Base-by-base conservation (phyloP, 1,139 yeast genomes). In the Blastobotrys arbuscula region DNA sequence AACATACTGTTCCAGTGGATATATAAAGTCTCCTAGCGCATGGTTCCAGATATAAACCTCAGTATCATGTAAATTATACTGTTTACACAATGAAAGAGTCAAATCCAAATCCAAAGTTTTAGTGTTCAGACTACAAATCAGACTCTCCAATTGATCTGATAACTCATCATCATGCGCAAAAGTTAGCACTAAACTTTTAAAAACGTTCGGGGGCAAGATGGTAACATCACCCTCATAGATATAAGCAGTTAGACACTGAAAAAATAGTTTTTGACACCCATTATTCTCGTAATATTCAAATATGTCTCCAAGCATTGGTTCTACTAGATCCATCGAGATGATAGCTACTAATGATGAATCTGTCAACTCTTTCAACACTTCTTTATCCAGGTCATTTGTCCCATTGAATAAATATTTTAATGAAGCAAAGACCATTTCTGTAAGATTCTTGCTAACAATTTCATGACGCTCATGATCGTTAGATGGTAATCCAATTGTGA, bases 101-200 rank as follows among this genome's bases (percentile, higher is more conserved):
- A 82, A 64, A 64, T 89, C 95, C 40, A 88, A 74, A 61, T 89
- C 96, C 50, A 89, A 71, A n/a, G 79, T 72, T 2, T 68, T 57
- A 12, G 84, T 73, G 58, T 87, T 88, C 21, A 88, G 64, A 10
- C 78, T 66, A 57, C 94, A 82, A 15, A 88, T 68, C 21, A 88
- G 62, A 50, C 81, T 81, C 40, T 87, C 87, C 19, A 88, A 69
- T 1, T 69, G 61, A 2, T 73, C 74, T 1, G 82, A 77, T 40
- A 71, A 65, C 1, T 67, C 69, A 2, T 59, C 57, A 0, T 65
- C 53, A n/a, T 47, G 48, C 0, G 76, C 72, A 55, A 78, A 80
- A 46, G 71, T 67, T 38, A 70, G 67, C 0, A 86, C 84, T 66
- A 88, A 70, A 15, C 70, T 73, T 55, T 78, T 78, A 54, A 86